Evolutionary conservation across 345 rosid genomes (phyloP).

Genomic region (Eucalyptus pauciflora): DNA sequence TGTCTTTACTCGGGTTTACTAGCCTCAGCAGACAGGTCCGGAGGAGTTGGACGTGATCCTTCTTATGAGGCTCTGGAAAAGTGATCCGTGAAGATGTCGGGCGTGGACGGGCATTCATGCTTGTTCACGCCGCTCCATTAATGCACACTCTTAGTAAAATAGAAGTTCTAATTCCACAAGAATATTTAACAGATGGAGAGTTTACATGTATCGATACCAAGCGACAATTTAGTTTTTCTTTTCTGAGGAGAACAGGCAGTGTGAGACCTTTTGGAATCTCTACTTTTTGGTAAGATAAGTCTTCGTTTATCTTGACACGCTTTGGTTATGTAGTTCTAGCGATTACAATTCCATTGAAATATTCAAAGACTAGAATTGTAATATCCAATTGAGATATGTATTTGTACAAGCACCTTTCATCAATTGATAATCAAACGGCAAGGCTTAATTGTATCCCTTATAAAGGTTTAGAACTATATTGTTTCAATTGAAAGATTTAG

Average conservation of each 20-base stretch:
- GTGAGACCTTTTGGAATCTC: not conserved
- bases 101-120: not conserved
- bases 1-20: not conserved
- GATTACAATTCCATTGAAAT: not conserved
- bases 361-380: not conserved
- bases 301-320: not conserved
- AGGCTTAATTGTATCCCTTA: not conserved
- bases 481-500: not conserved
- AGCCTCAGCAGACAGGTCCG: not conserved
- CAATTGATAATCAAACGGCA: not conserved
- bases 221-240: not conserved
- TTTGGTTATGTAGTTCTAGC: not conserved
- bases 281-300: not conserved
- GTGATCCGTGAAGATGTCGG: not conserved
- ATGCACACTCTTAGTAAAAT: not conserved
- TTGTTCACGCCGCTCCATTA: not conserved
- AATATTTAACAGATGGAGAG: not conserved
- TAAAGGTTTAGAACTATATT: not conserved
- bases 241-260: not conserved
- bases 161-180: not conserved
- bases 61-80: not conserved
- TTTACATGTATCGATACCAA: not conserved
- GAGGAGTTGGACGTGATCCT: not conserved
- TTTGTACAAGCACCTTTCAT: not conserved
- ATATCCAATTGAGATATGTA: not conserved